Evolutionary conservation across 225 moss, liverwort and hornwort genomes (phyloP), one percentile per base, ranked within the genome.

Genomic region (Thuidium tamariscinum): DNA sequence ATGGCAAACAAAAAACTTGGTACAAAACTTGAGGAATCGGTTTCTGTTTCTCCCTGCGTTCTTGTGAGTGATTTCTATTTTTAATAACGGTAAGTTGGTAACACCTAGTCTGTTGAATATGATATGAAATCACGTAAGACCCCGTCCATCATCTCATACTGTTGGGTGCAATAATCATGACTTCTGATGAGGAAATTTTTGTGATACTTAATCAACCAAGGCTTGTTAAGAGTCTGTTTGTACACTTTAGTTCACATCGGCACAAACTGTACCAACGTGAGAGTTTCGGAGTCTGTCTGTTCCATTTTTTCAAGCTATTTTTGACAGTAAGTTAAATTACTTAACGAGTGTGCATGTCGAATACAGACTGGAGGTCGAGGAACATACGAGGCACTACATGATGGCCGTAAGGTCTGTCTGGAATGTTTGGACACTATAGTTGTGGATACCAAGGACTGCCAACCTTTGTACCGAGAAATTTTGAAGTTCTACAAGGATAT

Each of bases 341-440:
- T 84, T 17, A 86, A 65, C 72, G 57, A 78, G 77, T 87, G 68
- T 84, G 71, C 39, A 13, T 84, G 72, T 62, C 81, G 70, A 85
- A 61, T 89, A 46, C 89, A 96, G 96, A 88, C 95, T 74, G 93
- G 92, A 86, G 95, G 91, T 69, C 71, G 80, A 77, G 92, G 90
- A 83, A 86, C 56, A 30, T 95, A 91, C 71, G 86, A 52, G 63
- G 42, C 79, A 29, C 69, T 94, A 70, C 89, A 89, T 5, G 93
- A 91, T 82, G 92, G 86, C 51, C 93, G 96, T 34, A 95, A 91
- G 88, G 78, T 95, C 30, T 96, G 96, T 84, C 42, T 90, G 32
- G 92, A 94, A 39, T 96, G 96, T 81, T 70, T 90, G 69, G 91
- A 92, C 48, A 90, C 94, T 51, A 86, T 89, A 54, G 86, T 91